Evolutionary conservation across 805 yeast genomes (phyloP).

Genomic region (Saturnispora diversa): DNA sequence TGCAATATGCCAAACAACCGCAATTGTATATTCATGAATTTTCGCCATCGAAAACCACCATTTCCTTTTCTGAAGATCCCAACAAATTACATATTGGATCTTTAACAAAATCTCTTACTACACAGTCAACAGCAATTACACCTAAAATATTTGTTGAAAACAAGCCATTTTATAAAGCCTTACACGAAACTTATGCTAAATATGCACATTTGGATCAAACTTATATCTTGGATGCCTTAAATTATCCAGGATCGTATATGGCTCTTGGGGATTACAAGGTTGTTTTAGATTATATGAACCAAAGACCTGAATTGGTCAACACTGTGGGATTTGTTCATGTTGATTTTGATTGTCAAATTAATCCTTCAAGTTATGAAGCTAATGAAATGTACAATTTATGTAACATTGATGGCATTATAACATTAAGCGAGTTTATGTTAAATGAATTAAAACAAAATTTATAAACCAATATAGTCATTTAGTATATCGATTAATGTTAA

Average conservation of each 20-base stretch:
- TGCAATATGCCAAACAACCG: constrained; percentile 21
- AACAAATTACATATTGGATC: constrained; percentile 22
- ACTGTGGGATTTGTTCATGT: constrained; percentile 64
- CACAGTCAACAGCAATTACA: constrained; percentile 12
- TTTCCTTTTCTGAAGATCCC: constrained; percentile 28
- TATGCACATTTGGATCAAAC: constrained; percentile 39
- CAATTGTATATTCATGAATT: constrained; percentile 25
- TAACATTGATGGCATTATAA: constrained; percentile 41
- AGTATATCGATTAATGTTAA: constrained; percentile 37
- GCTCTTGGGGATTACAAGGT: constrained; percentile 66
- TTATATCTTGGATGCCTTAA: constrained; percentile 48
- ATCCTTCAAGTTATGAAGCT: constrained; percentile 45
- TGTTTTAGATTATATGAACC: constrained; percentile 51
- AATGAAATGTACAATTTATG: constrained; percentile 53
- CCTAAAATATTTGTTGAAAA: constrained; percentile 25
- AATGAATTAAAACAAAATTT: constrained; percentile 29
- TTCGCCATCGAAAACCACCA: constrained; percentile 12
- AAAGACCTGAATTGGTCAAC: constrained; percentile 57
- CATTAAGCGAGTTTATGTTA: constrained; percentile 43
- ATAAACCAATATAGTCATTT: constrained; percentile 33
- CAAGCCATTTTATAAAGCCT: constrained; percentile 17
- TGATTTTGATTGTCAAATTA: constrained; percentile 44
- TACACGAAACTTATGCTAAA: constrained; percentile 21
- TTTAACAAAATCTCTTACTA: constrained; percentile 6
- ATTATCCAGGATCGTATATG: constrained; percentile 46